Evolutionary conservation across 345 rosid genomes (phyloP).

Genomic region (Eucalyptus leucophloia): DNA sequence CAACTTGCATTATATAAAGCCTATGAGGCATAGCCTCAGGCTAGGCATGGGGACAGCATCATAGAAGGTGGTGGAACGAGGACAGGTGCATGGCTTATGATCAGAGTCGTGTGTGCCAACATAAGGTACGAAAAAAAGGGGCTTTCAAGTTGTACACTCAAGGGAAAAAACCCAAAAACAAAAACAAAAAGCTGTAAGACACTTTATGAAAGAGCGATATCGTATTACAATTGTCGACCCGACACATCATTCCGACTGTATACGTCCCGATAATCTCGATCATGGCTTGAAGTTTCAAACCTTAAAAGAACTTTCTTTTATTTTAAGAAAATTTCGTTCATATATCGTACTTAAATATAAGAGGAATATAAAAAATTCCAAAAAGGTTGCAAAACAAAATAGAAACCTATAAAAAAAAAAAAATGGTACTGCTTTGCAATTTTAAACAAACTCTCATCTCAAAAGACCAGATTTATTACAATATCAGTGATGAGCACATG

Average conservation of each 20-base stretch:
- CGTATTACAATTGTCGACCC: background rate
- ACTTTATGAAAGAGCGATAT: background rate
- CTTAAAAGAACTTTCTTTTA: background rate
- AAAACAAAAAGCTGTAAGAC: background rate
- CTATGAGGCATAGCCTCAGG: background rate
- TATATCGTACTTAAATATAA: too few species aligned
- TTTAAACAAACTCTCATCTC: fast-evolving
- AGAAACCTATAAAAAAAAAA: too few species aligned
- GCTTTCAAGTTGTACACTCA: background rate
- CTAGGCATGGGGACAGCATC: background rate
- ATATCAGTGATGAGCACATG: too few species aligned
- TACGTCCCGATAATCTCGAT: background rate
- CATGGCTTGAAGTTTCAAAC: background rate
- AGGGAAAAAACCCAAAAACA: too few species aligned
- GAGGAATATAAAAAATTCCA: too few species aligned
- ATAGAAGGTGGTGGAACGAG: background rate
- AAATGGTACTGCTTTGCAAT: too few species aligned
- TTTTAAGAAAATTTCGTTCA: too few species aligned
- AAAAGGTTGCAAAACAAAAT: too few species aligned
- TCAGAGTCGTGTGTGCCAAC: background rate
- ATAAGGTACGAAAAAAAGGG: background rate
- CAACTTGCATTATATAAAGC: background rate
- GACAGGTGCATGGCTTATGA: background rate
- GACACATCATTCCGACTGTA: background rate
- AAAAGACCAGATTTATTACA: fast-evolving